Evolutionary conservation across 1,284 basidiomycete genomes (phyloP).

Genomic region (Boletellus dicymbophilus): DNA sequence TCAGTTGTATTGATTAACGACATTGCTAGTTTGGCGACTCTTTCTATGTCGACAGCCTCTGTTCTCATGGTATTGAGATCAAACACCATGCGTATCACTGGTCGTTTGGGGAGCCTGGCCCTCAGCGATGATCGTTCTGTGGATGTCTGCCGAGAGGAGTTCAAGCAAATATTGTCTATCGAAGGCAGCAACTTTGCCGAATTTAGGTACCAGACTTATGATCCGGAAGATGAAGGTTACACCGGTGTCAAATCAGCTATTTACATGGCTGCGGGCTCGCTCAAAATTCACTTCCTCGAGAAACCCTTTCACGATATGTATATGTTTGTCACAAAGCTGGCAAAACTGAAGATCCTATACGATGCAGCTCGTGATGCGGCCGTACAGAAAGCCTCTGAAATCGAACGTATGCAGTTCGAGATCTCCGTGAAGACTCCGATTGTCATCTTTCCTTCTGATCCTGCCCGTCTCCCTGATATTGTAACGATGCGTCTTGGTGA

Average conservation of each 20-base stretch:
- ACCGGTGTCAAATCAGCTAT: slow-evolving; percentile 88
- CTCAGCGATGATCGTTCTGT: slow-evolving; percentile 77
- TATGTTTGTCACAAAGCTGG: slow-evolving; percentile 85
- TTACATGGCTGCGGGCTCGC: slow-evolving; percentile 85
- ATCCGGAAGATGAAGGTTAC: slow-evolving; percentile 69
- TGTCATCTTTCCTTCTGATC: slow-evolving; percentile 83
- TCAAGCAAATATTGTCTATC: slow-evolving; percentile 91
- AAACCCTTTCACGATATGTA: slow-evolving; percentile 87
- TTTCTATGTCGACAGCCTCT: slow-evolving; percentile 91
- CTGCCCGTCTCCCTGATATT: slow-evolving; percentile 63
- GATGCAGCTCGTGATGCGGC: slow-evolving; percentile 95
- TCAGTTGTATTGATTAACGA: slow-evolving; percentile 87
- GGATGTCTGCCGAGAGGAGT: slow-evolving; percentile 61
- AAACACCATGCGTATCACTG: slow-evolving; percentile 80
- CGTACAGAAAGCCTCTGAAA: slow-evolving; percentile 87
- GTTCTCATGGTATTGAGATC: slow-evolving; percentile 79
- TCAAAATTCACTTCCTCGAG: slow-evolving; percentile 90
- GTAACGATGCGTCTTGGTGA: slow-evolving; percentile 89
- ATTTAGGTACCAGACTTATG: slow-evolving; percentile 94
- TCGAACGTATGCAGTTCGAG: slow-evolving; percentile 91
- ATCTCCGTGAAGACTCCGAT: slow-evolving; percentile 93
- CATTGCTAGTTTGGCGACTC: slow-evolving; percentile 73
- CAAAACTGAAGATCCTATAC: slow-evolving; percentile 91
- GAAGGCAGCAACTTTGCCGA: slow-evolving; percentile 96
- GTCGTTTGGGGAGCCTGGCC: slow-evolving; percentile 85